phyloP scores from a whole-genome alignment of 345 rosid species.

The Aurinia saxatilis region DNA sequence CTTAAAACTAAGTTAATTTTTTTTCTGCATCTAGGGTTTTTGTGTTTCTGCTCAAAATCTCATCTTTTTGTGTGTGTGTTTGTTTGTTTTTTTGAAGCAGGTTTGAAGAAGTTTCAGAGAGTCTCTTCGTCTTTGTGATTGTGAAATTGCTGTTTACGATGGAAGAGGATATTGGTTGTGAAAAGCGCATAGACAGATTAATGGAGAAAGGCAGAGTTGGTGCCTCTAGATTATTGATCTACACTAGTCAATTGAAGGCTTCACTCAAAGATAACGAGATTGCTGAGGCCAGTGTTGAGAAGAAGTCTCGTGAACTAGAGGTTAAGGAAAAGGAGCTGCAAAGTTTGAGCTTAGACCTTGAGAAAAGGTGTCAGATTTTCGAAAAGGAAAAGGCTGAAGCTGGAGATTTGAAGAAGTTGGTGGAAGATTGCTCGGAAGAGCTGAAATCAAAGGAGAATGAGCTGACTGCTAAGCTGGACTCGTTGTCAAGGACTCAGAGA shows the following conservation, averaged over 20 bases:
- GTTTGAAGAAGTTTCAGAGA: neutral
- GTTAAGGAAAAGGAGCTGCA: slow-evolving; percentile 8
- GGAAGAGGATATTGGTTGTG: neutral
- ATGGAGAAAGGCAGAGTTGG: neutral
- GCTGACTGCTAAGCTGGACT: neutral
- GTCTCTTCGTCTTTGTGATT: no score
- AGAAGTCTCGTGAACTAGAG: neutral
- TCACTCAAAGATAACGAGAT: neutral
- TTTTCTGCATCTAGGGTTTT: neutral
- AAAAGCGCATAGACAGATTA: neutral
- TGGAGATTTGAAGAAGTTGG: slow-evolving; percentile 7
- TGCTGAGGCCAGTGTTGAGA: neutral
- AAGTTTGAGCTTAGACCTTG: neutral
- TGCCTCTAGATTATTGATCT: neutral
- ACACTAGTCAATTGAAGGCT: neutral
- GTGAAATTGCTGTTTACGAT: no score
- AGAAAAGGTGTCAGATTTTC: neutral
- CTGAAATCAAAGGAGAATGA: slow-evolving; percentile 1
- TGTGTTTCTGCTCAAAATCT: neutral
- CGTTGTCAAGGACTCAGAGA: neutral
- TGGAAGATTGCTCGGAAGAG: slow-evolving; percentile 7
- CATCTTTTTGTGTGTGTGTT: no score
- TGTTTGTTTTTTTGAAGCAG: no score
- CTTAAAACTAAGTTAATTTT: neutral
- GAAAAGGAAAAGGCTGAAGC: slow-evolving; percentile 7